Conservation (phyloP, 306 rosid species). For the Macrotyloma uniflorum region DNA sequence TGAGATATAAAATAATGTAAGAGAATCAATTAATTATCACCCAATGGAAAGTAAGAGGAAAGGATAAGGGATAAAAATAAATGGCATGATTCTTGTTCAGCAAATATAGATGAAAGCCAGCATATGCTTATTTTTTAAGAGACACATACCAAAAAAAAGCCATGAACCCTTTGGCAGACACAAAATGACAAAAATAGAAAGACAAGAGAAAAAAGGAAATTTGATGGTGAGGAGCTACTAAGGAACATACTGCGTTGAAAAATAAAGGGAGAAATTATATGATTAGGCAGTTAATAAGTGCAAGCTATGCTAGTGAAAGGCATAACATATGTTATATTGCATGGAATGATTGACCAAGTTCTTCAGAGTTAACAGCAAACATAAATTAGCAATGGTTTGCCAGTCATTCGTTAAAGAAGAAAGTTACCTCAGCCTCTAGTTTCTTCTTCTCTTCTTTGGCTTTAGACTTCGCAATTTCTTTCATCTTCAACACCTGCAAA, state of each 20-base stretch:
- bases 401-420: conserved; percentile 28
- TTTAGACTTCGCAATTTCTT: conserved; percentile 78
- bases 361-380: conserved; percentile 11
- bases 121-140: not conserved
- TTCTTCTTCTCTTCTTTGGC: conserved; percentile 86
- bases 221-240: conserved; percentile 18
- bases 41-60: not conserved
- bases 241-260: not conserved
- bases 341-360: conserved; percentile 29
- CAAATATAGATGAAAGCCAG: conserved; percentile 5
- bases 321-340: not conserved
- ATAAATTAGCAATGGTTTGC: conserved; percentile 22
- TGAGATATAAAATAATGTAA: conserved; percentile 37
- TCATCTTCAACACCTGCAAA: conserved; percentile 84
- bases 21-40: conserved; percentile 6
- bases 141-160: not conserved
- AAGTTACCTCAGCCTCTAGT: conserved; percentile 75
- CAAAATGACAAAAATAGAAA: conserved; percentile 8
- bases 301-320: not conserved
- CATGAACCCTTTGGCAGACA: not conserved
- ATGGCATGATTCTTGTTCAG: not conserved
- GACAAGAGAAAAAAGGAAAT: conserved; percentile 1
- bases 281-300: conserved; percentile 13
- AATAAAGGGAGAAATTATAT: not conserved
- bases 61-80: conserved; percentile 3